These are phyloP conservation scores for Narthecium ossifragum DNA, from an alignment of 106 monocot species.

Conservation along the genomic window DNA sequence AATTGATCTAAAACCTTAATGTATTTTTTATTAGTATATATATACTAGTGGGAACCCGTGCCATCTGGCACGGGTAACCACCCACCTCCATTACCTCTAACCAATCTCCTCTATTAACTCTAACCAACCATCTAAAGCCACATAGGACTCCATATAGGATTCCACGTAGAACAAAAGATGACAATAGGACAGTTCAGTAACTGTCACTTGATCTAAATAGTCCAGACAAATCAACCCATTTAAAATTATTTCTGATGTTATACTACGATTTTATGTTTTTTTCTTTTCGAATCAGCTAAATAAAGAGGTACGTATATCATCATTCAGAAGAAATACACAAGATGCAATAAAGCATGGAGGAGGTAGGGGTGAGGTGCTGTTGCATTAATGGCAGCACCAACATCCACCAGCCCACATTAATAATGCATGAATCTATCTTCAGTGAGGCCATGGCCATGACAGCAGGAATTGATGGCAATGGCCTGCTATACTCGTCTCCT, in stretches of 20 bases:
- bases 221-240: background rate
- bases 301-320: too few species aligned
- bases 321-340: background rate
- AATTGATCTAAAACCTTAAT: too few species aligned
- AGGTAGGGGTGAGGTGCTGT: background rate
- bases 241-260: background rate
- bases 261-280: background rate
- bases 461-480: background rate
- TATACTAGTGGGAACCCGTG: too few species aligned
- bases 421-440: background rate
- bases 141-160: too few species aligned
- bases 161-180: too few species aligned
- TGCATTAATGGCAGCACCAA: slow-evolving; percentile 8
- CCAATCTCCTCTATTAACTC: too few species aligned
- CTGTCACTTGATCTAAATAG: background rate
- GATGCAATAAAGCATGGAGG: slow-evolving; percentile 1
- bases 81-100: too few species aligned
- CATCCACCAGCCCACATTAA: slow-evolving; percentile 10
- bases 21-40: too few species aligned
- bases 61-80: too few species aligned
- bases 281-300: background rate
- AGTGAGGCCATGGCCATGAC: background rate
- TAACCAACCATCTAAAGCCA: too few species aligned
- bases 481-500: background rate
- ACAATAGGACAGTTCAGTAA: background rate